These are phyloP conservation scores for Jimgerdemannia lactiflua DNA, from an alignment of 192 early-diverging fungal genomes.

Conservation along the genomic window DNA sequence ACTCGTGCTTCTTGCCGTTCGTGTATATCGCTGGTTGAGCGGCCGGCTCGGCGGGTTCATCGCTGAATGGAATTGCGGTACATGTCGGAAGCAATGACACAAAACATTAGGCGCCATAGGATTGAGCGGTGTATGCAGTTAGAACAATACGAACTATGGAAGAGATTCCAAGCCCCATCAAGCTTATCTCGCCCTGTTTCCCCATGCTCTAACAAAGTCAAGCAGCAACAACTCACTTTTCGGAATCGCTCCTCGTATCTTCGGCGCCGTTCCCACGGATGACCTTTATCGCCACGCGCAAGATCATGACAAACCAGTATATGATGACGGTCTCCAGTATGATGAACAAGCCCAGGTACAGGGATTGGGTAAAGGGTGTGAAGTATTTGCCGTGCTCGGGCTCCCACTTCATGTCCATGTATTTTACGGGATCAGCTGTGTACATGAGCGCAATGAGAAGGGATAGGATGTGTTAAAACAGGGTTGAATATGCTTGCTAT, in stretches of 20 bases:
- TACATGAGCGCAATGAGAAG: neutral
- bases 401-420: constrained; percentile 54
- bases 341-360: constrained; percentile 58
- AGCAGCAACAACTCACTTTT: constrained; percentile 17
- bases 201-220: neutral
- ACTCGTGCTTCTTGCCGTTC: neutral
- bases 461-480: neutral
- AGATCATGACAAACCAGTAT: constrained; percentile 78
- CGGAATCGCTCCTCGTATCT: constrained; percentile 66
- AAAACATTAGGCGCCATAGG: too few species aligned
- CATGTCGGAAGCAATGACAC: too few species aligned
- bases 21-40: neutral
- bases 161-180: too few species aligned
- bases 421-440: constrained; percentile 36
- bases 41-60: neutral
- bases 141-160: too few species aligned
- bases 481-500: neutral
- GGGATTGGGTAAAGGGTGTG: constrained; percentile 39
- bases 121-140: too few species aligned
- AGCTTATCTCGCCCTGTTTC: too few species aligned
- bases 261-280: constrained; percentile 62
- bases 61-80: neutral
- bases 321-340: constrained; percentile 66
- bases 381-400: constrained; percentile 55
- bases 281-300: constrained; percentile 58